These are phyloP conservation scores for Syncephalastrum sp. DNA, from an alignment of 371 early-diverging fungal genomes.

Conservation along the genomic window DNA sequence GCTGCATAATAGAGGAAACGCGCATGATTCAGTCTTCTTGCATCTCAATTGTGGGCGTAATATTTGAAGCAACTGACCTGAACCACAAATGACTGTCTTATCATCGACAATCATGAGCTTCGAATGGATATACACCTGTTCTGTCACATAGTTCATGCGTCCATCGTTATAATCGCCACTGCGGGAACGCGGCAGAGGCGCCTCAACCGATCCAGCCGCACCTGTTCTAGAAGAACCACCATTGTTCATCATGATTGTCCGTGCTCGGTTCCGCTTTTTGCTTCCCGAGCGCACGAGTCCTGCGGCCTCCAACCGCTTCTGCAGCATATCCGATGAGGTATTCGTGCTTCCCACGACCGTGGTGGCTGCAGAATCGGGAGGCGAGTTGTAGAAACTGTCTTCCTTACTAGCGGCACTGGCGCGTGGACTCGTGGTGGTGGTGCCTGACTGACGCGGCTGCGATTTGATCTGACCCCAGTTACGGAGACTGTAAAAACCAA, in stretches of 20 bases:
- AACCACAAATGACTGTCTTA: slow-evolving; percentile 60
- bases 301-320: too few relatives aligned
- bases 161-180: slow-evolving; percentile 18
- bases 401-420: slow-evolving; percentile 13
- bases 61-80: slow-evolving; percentile 28
- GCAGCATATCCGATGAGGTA: too few relatives aligned
- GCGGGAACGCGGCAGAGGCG: neutral
- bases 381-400: neutral
- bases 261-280: too few relatives aligned
- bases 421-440: slow-evolving; percentile 4
- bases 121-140: slow-evolving; percentile 84
- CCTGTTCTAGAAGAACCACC: neutral
- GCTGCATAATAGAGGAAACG: slow-evolving; percentile 21
- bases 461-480: slow-evolving; percentile 58
- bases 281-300: too few relatives aligned
- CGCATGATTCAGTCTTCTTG: neutral
- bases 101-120: slow-evolving; percentile 89
- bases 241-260: neutral
- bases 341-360: slow-evolving; percentile 7
- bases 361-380: slow-evolving; percentile 9
- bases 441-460: neutral
- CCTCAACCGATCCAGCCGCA: neutral
- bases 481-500: slow-evolving; percentile 76
- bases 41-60: too few relatives aligned
- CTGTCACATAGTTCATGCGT: slow-evolving; percentile 57